Base-by-base conservation (phyloP, 345 rosid species). In the Zanthoxylum bungeanum region DNA sequence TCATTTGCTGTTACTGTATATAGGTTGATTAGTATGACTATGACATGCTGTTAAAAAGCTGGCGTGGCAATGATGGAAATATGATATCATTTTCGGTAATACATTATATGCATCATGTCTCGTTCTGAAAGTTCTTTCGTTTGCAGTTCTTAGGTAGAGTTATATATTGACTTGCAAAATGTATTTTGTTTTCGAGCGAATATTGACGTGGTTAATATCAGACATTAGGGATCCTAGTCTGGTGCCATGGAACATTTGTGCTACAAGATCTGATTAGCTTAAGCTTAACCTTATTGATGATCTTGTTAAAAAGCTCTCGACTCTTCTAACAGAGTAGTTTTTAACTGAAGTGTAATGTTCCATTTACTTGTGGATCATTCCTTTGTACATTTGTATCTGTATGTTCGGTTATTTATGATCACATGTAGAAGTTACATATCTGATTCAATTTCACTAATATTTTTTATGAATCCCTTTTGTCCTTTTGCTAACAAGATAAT, bases 1-100 rank as follows among this genome's bases (percentile, higher is more conserved):
- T 65, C 39, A 9, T 50, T 76, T 81, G 36, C 36, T 28, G 17
- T 44, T 68, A 9, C 37, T 25, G 9, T 59, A 24, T 50, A 33
- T 75, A 40, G 47, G 33, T 10, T 33, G 2, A 33, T 63, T 57
- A 46, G 24, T 2, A 31, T 17, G 19, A 34, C 2, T 2, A 31
- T 17, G 19, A 34, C 2, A 14, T 8, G 51, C 21, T 27, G 16
- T 39, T 25, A 50, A 12, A 31, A 33, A 5, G 17, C 44, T 50
- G 3, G 3, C n/a, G 36, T 50, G 3, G 3, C n/a, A 24, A 24
- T 51, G 60, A 30, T 28, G 53, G 14, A 34, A 37, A 12, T 47
- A 7, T 27, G 25, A 37, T 49, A 10, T 25, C 24, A 53, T 0
- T 59, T 25, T 68, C 36, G 70, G 33, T 30, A 50, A 50, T 9